These are phyloP conservation scores for Platanthera guangdongensis DNA, from an alignment of 106 monocot species.

Conservation along the genomic window DNA sequence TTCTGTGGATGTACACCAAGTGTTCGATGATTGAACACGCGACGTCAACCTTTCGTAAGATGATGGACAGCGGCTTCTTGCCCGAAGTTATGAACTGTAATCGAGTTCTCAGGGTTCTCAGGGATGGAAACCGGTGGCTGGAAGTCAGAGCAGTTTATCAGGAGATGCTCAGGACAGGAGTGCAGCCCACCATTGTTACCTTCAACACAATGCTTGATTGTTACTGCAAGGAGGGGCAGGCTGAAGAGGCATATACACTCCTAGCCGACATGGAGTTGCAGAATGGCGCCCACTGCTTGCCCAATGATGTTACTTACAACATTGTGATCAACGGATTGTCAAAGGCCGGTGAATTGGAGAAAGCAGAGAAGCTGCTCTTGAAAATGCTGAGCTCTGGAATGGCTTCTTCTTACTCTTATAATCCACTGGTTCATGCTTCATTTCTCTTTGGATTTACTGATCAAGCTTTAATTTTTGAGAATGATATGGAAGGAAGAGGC, in stretches of 20 bases:
- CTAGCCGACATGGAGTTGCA: conserved; percentile 47
- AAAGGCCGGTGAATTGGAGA: conserved; percentile 56
- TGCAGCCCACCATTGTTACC: conserved; percentile 50
- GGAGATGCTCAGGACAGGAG: conserved; percentile 38
- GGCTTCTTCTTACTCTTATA: conserved; percentile 54
- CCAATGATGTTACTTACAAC: conserved; percentile 72
- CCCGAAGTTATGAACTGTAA: conserved; percentile 79
- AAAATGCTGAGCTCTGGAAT: conserved; percentile 39
- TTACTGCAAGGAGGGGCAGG: conserved; percentile 57
- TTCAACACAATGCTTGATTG: conserved; percentile 85
- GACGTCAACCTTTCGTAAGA: conserved; percentile 45
- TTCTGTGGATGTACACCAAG: conserved; percentile 50
- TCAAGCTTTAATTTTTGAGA: conserved; percentile 38
- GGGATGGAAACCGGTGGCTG: conserved; percentile 26
- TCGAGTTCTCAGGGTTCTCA: conserved; percentile 38
- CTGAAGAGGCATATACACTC: conserved; percentile 38
- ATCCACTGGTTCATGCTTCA: conserved; percentile 59
- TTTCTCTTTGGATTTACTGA: conserved; percentile 37
- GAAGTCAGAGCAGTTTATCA: conserved; percentile 36
- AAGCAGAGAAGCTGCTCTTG: conserved; percentile 47
- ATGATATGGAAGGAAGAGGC: conserved; percentile 51
- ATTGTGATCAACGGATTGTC: conserved; percentile 64
- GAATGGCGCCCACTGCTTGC: conserved; percentile 22
- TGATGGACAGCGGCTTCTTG: conserved; percentile 29
- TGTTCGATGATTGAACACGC: conserved; percentile 39